These are phyloP conservation scores for Serendipita vermifera DNA, from an alignment of 768 basidiomycete species.

Conservation along the genomic window DNA sequence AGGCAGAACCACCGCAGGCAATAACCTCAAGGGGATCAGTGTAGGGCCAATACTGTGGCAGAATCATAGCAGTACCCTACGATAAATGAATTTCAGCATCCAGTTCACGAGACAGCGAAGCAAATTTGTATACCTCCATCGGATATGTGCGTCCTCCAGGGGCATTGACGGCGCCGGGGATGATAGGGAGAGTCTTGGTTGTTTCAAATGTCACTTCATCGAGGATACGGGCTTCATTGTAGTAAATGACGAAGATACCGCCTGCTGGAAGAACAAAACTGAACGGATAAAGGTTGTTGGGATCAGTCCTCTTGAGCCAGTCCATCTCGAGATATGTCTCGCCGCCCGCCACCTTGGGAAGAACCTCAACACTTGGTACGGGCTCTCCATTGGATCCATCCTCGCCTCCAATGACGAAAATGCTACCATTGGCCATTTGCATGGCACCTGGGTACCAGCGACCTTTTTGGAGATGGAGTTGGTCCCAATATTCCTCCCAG, in stretches of 20 bases:
- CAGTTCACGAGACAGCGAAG: too few species aligned
- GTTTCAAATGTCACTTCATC: slow-evolving; percentile 55
- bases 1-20: slow-evolving; percentile 16
- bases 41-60: slow-evolving; percentile 54
- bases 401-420: slow-evolving; percentile 66
- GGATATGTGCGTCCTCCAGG: slow-evolving; percentile 18
- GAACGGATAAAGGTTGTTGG: slow-evolving; percentile 72
- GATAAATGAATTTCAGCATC: too few species aligned
- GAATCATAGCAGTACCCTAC: slow-evolving; percentile 15
- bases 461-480: slow-evolving; percentile 51
- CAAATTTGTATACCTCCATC: too few species aligned
- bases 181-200: slow-evolving; percentile 20
- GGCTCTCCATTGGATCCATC: slow-evolving; percentile 54
- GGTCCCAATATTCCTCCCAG: slow-evolving; percentile 59
- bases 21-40: slow-evolving; percentile 25
- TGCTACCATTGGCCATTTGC: slow-evolving; percentile 57
- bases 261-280: slow-evolving; percentile 56
- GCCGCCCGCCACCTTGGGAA: slow-evolving; percentile 32
- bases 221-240: slow-evolving; percentile 68
- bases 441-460: slow-evolving; percentile 65
- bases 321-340: slow-evolving; percentile 11
- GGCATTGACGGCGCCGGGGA: slow-evolving; percentile 37
- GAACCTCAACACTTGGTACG: slow-evolving; percentile 54
- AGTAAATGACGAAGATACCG: slow-evolving; percentile 62
- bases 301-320: slow-evolving; percentile 44